Base-by-base conservation (phyloP, 768 basidiomycete genomes). In the Hirschioporus abietinus region DNA sequence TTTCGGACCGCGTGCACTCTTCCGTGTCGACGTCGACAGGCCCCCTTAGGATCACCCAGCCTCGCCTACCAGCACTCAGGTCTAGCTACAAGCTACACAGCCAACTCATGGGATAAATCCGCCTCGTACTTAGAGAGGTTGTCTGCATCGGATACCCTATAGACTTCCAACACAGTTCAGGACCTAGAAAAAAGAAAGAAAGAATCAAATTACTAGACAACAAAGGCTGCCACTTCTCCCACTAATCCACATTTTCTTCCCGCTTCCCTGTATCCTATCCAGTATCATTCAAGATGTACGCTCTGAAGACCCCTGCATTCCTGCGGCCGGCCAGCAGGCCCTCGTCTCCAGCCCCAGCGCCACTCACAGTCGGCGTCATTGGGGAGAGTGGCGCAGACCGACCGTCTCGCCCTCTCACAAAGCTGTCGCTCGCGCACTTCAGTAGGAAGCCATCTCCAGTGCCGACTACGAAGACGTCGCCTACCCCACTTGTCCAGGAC, bases 301-400 rank as follows among this genome's bases (percentile, higher is more conserved):
- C 87, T 59, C 83, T 89, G 74, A 90, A 87, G 79, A 80, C 85
- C 70, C 88, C 86, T 27, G 84, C 86, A 26, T 83, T 90, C 74
- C 85, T 90, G 76, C 84, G 85, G 62, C 86, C 89, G 4, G 73
- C 82, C 36, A 88, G 86, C 74, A 83, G 86, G 6, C 85, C 90
- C 7, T 77, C 88, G 5, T 86, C 89, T n/a, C 86, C 88, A 0
- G 77, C 82, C 61, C 84, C 85, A 34, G 67, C 75, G 36, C 72
- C 77, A 26, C 72, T 76, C 60, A 78, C 67, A 17, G 66, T 71
- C 4, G 63, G 58, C 26, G 73, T 81, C 20, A 84, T 84, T 64
- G 76, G 80, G 4, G 74, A 73, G 58, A 73, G 71, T 64, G 72
- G 71, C 30, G 62, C 74, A 59, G 88, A 88, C 24, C 83, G 82